These are phyloP conservation scores for Zizania palustris DNA, from an alignment of 202 grass and related monocot genomes.

Conservation along the genomic window DNA sequence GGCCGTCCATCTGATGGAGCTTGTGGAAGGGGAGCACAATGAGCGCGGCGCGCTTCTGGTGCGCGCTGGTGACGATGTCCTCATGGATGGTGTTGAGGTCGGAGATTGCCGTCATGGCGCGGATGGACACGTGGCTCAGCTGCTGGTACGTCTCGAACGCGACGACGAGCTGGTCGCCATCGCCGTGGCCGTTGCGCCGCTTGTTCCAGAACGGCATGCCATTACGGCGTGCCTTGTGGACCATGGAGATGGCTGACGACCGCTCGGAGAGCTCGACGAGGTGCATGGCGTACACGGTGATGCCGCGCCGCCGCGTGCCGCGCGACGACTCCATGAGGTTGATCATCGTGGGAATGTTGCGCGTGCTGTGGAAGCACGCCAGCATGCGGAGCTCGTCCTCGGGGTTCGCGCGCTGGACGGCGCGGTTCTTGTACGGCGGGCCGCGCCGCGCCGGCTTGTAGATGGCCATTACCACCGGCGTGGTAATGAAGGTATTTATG, in stretches of 20 bases:
- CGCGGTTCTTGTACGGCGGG: constrained; percentile 52
- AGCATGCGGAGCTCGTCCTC: constrained; percentile 60
- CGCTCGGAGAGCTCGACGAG: constrained; percentile 66
- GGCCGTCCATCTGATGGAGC: constrained; percentile 55
- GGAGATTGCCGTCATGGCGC: constrained; percentile 75
- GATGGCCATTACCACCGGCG: constrained; percentile 55
- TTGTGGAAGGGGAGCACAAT: constrained; percentile 77
- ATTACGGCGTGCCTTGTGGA: constrained; percentile 65
- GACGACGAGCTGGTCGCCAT: constrained; percentile 46
- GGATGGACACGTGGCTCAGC: constrained; percentile 57
- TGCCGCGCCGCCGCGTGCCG: constrained; percentile 38
- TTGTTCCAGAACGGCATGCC: constrained; percentile 69
- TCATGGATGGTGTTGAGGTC: constrained; percentile 82
- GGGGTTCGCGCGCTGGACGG: constrained; percentile 35
- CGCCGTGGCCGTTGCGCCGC: constrained; percentile 29
- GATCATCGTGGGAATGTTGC: constrained; percentile 68
- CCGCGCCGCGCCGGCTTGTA: constrained; percentile 49
- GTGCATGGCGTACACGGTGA: constrained; percentile 68
- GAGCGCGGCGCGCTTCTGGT: constrained; percentile 56
- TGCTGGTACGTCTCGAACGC: constrained; percentile 70
- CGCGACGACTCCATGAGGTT: constrained; percentile 63
- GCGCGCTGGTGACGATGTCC: constrained; percentile 55
- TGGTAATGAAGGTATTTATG: constrained; percentile 64
- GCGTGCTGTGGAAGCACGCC: constrained; percentile 68
- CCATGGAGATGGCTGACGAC: constrained; percentile 63